Evolutionary conservation across 768 basidiomycete species (phyloP).

Genomic region (Agrocybe pediades): DNA sequence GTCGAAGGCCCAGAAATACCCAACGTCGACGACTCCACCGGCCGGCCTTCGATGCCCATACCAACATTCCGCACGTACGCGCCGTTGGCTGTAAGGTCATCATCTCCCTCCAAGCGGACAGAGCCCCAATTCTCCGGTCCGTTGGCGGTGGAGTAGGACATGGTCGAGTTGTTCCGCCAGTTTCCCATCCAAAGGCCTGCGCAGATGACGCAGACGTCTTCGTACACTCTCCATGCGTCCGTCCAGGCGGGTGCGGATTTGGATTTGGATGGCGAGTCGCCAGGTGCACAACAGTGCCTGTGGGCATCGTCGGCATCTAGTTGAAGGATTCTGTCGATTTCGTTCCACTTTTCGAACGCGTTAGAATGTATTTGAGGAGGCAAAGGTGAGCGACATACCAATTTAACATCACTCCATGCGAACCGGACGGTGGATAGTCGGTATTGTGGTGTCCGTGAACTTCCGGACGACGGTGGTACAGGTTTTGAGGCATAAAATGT

Average conservation of each 20-base stretch:
- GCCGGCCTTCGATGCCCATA: conserved; percentile 73
- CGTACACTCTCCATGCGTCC: conserved; percentile 81
- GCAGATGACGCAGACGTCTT: conserved; percentile 82
- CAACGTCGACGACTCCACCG: conserved; percentile 24
- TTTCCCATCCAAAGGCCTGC: conserved; percentile 81
- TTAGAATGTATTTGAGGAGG: background rate
- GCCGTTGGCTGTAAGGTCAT: conserved; percentile 47
- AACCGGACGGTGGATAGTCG: conserved; percentile 67
- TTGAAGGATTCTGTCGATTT: conserved; percentile 69
- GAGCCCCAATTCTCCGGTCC: conserved; percentile 57
- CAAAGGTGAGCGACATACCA: conserved; percentile 43
- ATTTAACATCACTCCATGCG: conserved; percentile 82
- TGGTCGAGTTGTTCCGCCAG: conserved; percentile 53
- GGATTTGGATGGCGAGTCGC: conserved; percentile 30
- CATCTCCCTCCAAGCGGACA: conserved; percentile 66
- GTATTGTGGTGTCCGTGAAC: conserved; percentile 45
- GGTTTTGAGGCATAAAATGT: conserved; percentile 64
- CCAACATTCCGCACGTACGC: conserved; percentile 59
- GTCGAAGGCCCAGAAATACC: conserved; percentile 23
- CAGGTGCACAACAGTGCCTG: conserved; percentile 37
- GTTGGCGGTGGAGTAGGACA: conserved; percentile 50
- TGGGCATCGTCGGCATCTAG: conserved; percentile 44
- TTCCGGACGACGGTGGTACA: conserved; percentile 32
- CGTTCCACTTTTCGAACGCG: conserved; percentile 57
- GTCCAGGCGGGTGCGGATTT: conserved; percentile 57